These are phyloP conservation scores for Cordia subcordata DNA, from an alignment of 257 asterid genomes.

Conservation along the genomic window DNA sequence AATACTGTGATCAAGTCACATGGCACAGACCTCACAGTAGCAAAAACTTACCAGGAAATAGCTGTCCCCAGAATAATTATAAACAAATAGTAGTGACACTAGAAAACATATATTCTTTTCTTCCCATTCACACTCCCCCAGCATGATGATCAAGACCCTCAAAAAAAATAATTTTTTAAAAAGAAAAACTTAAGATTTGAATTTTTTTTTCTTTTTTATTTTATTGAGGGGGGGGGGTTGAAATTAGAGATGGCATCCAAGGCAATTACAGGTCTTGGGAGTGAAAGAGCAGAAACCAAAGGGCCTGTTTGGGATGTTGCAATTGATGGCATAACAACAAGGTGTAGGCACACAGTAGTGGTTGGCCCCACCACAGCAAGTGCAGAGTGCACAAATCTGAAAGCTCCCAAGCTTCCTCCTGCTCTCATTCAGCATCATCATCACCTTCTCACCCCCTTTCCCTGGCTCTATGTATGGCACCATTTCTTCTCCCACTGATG, in stretches of 20 bases:
- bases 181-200: slow-evolving; percentile 8
- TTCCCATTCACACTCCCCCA: slow-evolving; percentile 32
- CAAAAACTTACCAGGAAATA: slow-evolving; percentile 36
- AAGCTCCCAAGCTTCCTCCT: slow-evolving; percentile 69
- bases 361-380: slow-evolving; percentile 63
- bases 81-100: slow-evolving; percentile 23
- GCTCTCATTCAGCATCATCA: slow-evolving; percentile 46
- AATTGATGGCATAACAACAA: slow-evolving; percentile 82
- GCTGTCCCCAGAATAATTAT: slow-evolving; percentile 36
- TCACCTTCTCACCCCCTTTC: slow-evolving; percentile 35
- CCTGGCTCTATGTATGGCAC: slow-evolving; percentile 57
- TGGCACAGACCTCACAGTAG: slow-evolving; percentile 1
- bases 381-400: slow-evolving; percentile 72
- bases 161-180: slow-evolving; percentile 28
- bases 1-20: neutral
- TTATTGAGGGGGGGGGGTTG: no score
- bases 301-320: slow-evolving; percentile 92
- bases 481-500: slow-evolving; percentile 32
- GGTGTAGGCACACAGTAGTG: slow-evolving; percentile 66
- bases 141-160: slow-evolving; percentile 12
- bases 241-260: slow-evolving; percentile 55
- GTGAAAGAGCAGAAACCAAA: slow-evolving; percentile 83
- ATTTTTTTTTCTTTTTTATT: neutral
- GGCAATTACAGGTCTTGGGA: slow-evolving; percentile 80
- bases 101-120: no score